Conservation (phyloP, 495 filamentous ascomycete genomes). For the Rusavskia elegans region DNA sequence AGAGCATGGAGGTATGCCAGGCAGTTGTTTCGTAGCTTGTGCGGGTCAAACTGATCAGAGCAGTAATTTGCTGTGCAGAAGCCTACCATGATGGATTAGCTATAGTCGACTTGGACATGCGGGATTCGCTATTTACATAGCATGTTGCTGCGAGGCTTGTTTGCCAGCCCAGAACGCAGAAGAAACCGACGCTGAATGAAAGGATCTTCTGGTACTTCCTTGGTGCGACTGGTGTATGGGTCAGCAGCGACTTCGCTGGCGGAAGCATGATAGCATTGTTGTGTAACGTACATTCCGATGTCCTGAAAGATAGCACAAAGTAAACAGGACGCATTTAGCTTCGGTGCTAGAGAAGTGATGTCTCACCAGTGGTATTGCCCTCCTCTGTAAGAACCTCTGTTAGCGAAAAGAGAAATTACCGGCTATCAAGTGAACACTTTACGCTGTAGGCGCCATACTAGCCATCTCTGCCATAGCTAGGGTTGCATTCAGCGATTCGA, state of each 20-base stretch:
- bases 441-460: slow-evolving; percentile 12
- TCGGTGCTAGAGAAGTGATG: not conserved
- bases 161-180: slow-evolving; percentile 31
- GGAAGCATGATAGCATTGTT: not conserved
- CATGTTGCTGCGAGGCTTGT: slow-evolving; percentile 20
- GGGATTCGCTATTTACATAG: slow-evolving; percentile 13
- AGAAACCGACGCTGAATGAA: slow-evolving; percentile 28
- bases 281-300: slow-evolving; percentile 9
- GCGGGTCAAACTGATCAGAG: slow-evolving; percentile 25
- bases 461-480: slow-evolving; percentile 13
- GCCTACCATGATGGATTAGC: slow-evolving; percentile 12
- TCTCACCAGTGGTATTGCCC: slow-evolving; percentile 12
- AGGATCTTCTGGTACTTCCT: slow-evolving; percentile 21
- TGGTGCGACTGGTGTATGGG: slow-evolving; percentile 17
- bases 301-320: slow-evolving; percentile 5
- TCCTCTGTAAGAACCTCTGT: slow-evolving; percentile 2
- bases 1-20: slow-evolving; percentile 31
- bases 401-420: slow-evolving; percentile 2
- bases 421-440: slow-evolving; percentile 2
- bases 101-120: slow-evolving; percentile 1
- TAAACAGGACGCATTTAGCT: not conserved
- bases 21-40: slow-evolving; percentile 20
- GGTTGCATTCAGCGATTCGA: slow-evolving; percentile 1
- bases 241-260: not conserved
- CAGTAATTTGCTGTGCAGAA: slow-evolving; percentile 27